These are phyloP conservation scores for Arctium minus DNA, from an alignment of 129 eudicot genomes.

Conservation along the genomic window DNA sequence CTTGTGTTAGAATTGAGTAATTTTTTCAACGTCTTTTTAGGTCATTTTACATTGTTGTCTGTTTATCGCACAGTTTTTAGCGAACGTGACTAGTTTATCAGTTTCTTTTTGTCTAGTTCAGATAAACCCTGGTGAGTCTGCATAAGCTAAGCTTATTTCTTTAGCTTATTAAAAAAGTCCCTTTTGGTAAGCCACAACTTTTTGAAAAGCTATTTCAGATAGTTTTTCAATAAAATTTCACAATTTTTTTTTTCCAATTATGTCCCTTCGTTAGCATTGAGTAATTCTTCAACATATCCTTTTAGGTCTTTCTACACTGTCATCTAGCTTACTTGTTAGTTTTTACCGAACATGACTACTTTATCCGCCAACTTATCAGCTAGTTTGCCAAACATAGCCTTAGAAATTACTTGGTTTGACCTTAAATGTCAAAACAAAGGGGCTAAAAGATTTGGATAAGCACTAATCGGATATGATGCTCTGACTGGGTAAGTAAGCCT, in stretches of 20 bases:
- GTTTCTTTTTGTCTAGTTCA: constrained; percentile 64
- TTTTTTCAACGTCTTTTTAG: background rate
- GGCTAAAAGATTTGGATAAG: background rate
- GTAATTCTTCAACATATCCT: background rate
- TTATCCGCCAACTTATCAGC: constrained; percentile 18
- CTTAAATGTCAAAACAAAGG: background rate
- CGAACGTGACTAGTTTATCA: background rate
- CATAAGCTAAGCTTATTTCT: background rate
- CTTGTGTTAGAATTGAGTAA: background rate
- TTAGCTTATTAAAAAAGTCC: too few species aligned
- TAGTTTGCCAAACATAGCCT: background rate
- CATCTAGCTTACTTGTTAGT: background rate
- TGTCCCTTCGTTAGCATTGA: too few species aligned
- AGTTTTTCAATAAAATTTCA: too few species aligned
- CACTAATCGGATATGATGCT: background rate
- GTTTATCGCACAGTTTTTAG: too few species aligned
- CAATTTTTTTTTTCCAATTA: too few species aligned
- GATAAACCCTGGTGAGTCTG: constrained; percentile 80
- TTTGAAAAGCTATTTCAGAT: too few species aligned
- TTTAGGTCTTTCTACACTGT: background rate
- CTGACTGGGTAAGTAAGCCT: background rate
- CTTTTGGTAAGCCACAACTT: too few species aligned
- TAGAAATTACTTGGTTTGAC: background rate
- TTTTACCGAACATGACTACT: background rate
- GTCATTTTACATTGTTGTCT: background rate